Evolutionary conservation across 2,329 filamentous ascomycete genomes (phyloP).

Genomic region (Penicillium sp.): DNA sequence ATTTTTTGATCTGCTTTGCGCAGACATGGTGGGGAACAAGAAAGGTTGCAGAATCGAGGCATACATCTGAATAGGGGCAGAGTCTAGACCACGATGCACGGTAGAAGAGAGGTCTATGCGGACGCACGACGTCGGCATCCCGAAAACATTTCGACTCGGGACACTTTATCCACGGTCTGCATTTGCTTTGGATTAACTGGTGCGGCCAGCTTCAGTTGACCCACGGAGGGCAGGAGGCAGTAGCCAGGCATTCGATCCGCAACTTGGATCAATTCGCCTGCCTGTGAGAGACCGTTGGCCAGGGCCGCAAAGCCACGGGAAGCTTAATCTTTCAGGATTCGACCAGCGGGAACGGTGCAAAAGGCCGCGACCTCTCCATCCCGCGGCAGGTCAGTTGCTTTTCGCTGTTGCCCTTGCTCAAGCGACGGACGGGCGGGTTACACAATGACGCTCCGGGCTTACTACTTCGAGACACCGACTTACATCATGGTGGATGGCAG

Average conservation of each 20-base stretch:
- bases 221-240: background rate
- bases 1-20: background rate
- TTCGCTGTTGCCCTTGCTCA: conserved; percentile 3
- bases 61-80: background rate
- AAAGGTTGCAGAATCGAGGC: background rate
- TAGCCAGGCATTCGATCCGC: background rate
- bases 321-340: conserved; percentile 9
- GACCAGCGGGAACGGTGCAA: background rate
- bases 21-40: background rate
- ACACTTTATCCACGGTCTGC: background rate
- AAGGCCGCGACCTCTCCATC: background rate
- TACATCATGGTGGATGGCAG: conserved; percentile 17
- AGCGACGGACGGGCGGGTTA: conserved; percentile 13
- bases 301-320: conserved; percentile 9
- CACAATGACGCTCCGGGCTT: conserved; percentile 23
- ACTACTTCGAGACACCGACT: conserved; percentile 13
- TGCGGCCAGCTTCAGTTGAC: background rate
- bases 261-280: background rate
- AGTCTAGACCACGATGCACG: background rate
- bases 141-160: background rate
- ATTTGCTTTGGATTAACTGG: background rate
- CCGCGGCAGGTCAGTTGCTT: conserved; percentile 5
- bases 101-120: background rate
- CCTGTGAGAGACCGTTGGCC: background rate
- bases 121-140: background rate